A percentile compares a stretch with the other conserved stretches of the same genome.
These are phyloP conservation scores for Dipteronia sinensis DNA, from an alignment of 345 rosid species.

Conservation along the genomic window DNA sequence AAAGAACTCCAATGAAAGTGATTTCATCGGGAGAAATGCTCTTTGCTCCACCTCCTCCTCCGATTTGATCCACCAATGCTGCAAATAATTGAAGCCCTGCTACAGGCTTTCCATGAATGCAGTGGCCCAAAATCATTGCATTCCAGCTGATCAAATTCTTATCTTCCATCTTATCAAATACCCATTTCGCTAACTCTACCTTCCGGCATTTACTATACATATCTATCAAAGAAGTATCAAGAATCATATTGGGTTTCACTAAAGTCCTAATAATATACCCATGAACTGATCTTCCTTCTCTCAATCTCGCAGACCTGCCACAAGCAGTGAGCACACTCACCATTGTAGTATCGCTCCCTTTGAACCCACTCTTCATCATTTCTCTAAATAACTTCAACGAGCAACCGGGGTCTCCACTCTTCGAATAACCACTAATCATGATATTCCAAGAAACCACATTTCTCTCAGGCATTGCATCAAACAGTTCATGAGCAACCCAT, in stretches of 20 bases:
- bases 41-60: conserved; percentile 7
- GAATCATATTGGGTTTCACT: conserved; percentile 29
- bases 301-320: conserved; percentile 61
- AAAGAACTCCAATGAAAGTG: conserved; percentile 59
- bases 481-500: conserved; percentile 46
- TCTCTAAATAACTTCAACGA: conserved; percentile 60
- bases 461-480: conserved; percentile 49
- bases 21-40: conserved; percentile 51
- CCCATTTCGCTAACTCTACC: conserved; percentile 49
- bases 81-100: conserved; percentile 56
- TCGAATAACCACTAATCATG: conserved; percentile 56
- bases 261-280: conserved; percentile 45
- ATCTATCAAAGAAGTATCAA: conserved; percentile 56
- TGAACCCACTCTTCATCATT: conserved; percentile 46
- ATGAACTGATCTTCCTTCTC: conserved; percentile 75
- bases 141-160: conserved; percentile 66
- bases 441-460: conserved; percentile 62
- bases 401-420: conserved; percentile 54
- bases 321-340: conserved; percentile 53
- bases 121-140: conserved; percentile 79
- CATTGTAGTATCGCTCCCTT: conserved; percentile 45
- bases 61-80: conserved; percentile 32
- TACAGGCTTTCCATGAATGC: conserved; percentile 68
- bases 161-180: conserved; percentile 44
- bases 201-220: conserved; percentile 66